Conservation (phyloP, 2,329 filamentous ascomycete species). For the Ascochyta fabae region DNA sequence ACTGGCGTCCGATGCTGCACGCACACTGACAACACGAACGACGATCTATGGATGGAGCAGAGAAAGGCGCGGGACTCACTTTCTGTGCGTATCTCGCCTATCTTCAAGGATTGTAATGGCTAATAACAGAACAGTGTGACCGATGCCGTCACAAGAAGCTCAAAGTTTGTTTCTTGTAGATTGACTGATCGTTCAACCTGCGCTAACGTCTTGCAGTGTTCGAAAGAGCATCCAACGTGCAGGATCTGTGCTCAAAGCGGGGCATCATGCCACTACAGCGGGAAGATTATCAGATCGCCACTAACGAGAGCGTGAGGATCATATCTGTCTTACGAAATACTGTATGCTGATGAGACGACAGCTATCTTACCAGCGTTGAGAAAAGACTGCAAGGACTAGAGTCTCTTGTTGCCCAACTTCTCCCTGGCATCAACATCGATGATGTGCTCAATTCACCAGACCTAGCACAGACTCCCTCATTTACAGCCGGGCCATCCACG, state of each 20-base stretch:
- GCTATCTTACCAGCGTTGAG: conserved; percentile 33
- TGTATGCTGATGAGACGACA: not conserved
- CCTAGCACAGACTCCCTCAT: conserved; percentile 12
- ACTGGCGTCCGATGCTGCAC: conserved; percentile 3
- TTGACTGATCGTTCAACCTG: not conserved
- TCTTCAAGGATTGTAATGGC: not conserved
- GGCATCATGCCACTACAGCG: conserved; percentile 32
- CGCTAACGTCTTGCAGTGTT: conserved; percentile 23
- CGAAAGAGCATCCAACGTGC: conserved; percentile 32
- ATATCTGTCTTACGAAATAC: not conserved
- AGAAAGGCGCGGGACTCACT: conserved; percentile 25
- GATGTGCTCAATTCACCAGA: conserved; percentile 26
- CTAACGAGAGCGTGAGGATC: conserved; percentile 27
- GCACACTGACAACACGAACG: conserved; percentile 6
- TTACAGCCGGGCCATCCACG: conserved; percentile 9
- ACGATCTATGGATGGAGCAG: conserved; percentile 32
- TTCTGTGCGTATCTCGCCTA: conserved; percentile 16
- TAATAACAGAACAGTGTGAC: conserved; percentile 25
- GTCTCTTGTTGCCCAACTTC: conserved; percentile 24
- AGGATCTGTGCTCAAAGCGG: conserved; percentile 28
- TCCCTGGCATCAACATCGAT: conserved; percentile 32
- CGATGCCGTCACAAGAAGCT: conserved; percentile 36
- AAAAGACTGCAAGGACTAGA: conserved; percentile 30
- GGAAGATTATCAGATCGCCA: conserved; percentile 32
- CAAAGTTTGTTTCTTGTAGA: conserved; percentile 17